These are phyloP conservation scores for Hevea brasiliensis DNA, from an alignment of 345 rosid genomes.

Conservation along the genomic window DNA sequence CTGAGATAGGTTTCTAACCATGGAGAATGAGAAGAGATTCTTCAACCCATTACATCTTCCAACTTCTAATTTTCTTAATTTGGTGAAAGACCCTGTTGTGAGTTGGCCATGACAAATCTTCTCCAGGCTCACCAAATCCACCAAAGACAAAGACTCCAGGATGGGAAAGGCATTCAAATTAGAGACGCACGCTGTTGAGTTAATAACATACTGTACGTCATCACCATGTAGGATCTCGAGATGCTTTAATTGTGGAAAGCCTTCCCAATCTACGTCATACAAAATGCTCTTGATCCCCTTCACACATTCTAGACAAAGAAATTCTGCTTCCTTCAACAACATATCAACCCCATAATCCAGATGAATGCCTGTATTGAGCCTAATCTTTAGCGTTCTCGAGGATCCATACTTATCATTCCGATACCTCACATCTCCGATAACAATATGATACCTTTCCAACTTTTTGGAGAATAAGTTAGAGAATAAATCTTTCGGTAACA, in stretches of 20 bases:
- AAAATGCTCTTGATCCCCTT: neutral
- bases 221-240: neutral
- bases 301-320: neutral
- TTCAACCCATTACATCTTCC: constrained; percentile 5
- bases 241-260: constrained; percentile 8
- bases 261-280: neutral
- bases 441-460: constrained; percentile 13
- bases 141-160: constrained; percentile 15
- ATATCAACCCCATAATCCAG: neutral
- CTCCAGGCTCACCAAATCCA: constrained; percentile 10
- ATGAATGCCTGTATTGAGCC: neutral
- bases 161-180: constrained; percentile 1
- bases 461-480: too few species aligned
- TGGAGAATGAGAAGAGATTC: constrained; percentile 17
- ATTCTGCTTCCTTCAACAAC: neutral
- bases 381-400: neutral
- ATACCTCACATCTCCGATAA: constrained; percentile 17
- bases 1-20: neutral
- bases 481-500: constrained; percentile 12
- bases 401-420: neutral
- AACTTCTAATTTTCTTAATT: constrained; percentile 11
- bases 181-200: neutral
- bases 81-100: constrained; percentile 3
- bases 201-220: neutral
- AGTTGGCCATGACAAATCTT: constrained; percentile 16